These are phyloP conservation scores for Aspergillus sergii DNA, from an alignment of 2,329 filamentous ascomycete species.

Conservation along the genomic window DNA sequence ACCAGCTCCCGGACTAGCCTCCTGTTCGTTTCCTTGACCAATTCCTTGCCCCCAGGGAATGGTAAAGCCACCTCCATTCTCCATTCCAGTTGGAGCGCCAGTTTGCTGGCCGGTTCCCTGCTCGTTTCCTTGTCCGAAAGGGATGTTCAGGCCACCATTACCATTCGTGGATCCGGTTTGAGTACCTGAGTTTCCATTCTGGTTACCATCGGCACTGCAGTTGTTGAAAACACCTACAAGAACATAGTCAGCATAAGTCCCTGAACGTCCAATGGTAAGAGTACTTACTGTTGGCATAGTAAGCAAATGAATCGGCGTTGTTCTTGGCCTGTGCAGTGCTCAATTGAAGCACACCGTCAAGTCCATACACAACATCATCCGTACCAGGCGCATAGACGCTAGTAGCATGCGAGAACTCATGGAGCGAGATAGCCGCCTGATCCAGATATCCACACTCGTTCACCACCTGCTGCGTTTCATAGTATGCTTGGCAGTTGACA, in stretches of 20 bases:
- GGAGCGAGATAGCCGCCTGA: constrained; percentile 15
- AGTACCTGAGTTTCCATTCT: background rate
- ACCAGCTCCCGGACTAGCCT: background rate
- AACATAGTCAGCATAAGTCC: background rate
- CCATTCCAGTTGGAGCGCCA: background rate
- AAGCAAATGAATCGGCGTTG: constrained; percentile 21
- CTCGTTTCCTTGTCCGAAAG: background rate
- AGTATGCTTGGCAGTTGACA: constrained; percentile 22
- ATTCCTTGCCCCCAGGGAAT: background rate
- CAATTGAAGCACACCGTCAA: constrained; percentile 11
- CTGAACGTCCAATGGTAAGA: background rate
- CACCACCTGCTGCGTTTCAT: constrained; percentile 9
- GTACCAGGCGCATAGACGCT: constrained; percentile 17
- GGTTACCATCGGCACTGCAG: background rate
- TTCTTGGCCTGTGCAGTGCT: constrained; percentile 11
- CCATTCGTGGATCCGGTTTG: background rate
- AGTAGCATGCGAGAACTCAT: constrained; percentile 20
- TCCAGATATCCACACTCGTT: constrained; percentile 15
- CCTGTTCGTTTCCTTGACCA: background rate
- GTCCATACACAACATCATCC: constrained; percentile 19
- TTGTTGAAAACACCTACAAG: constrained; percentile 7
- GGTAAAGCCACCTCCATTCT: background rate
- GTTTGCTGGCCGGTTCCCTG: background rate
- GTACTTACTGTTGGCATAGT: constrained; percentile 18
- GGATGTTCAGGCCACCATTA: background rate